phyloP scores from a whole-genome alignment of 129 eudicot species.

The Tagetes patula region DNA sequence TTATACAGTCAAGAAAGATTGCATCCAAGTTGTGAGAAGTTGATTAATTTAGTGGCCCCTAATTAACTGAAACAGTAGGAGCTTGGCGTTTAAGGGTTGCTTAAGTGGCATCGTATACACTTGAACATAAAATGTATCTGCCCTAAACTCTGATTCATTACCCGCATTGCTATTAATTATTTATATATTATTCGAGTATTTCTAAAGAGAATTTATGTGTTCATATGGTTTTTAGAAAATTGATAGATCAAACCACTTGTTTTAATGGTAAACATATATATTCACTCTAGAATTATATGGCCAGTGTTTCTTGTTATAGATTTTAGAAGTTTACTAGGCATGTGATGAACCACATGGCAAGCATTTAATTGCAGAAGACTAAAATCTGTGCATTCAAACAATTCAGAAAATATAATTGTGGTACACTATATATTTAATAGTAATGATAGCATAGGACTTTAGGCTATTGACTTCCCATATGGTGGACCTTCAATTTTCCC shows the following conservation, averaged over 20 bases:
- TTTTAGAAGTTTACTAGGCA: conserved; percentile 18
- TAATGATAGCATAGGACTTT: not conserved
- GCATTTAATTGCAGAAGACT: conserved; percentile 21
- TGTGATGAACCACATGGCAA: conserved; percentile 27
- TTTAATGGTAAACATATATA: not conserved
- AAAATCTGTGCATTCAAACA: not conserved
- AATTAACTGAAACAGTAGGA: not conserved
- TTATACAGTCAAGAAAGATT: not conserved
- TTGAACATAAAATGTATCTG: not conserved
- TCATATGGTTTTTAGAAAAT: not conserved
- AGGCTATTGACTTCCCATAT: not conserved
- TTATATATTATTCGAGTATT: not conserved
- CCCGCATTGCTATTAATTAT: conserved; percentile 2
- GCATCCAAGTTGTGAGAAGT: not conserved
- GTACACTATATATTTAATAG: not conserved
- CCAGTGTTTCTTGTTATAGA: conserved; percentile 10
- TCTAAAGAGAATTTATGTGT: not conserved
- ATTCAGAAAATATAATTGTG: not conserved
- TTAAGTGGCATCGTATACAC: not conserved
- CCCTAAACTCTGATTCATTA: conserved; percentile 7
- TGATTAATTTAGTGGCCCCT: not conserved
- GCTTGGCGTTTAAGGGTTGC: not conserved
- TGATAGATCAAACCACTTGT: not conserved
- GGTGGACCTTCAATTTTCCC: conserved; percentile 18
- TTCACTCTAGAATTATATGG: not conserved